Evolutionary conservation across 2,329 filamentous ascomycete genomes (phyloP), one percentile per base, ranked within the genome.

Genomic region (Celoporthe dispersa): DNA sequence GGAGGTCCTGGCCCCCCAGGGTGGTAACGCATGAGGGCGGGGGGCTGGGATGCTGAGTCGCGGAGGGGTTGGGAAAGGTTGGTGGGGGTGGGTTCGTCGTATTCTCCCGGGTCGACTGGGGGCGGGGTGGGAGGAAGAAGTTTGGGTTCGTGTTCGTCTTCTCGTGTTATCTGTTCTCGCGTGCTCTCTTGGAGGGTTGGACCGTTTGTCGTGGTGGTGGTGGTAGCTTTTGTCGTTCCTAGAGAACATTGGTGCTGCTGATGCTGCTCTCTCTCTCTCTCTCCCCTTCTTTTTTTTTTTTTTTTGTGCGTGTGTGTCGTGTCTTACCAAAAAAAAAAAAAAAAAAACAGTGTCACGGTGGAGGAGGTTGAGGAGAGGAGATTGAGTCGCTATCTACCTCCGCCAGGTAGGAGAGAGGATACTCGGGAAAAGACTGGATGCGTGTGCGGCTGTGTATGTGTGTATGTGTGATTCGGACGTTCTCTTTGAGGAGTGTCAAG

Each of bases 1-100:
- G 41, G 5, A 19, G 41, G 11, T 51, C 14, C 12, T 3, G 44
- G 4, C 22, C 44, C 44, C 22, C 19, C 22, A 51, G 22, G 44
- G 44, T n/a, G n/a, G n/a, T n/a, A 25, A 55, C 51, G 51, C 25
- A 25, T 53, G 51, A 53, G 51, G 51, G n/a, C 53, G 53, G 28
- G 53, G 53, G 53, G 33, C 53, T 31, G 53, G 53, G 53, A 57
- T 57, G 53, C 28, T 57, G 53, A 57, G 53, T 57, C 53, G 53
- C 33, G 53, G 51, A 31, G 28, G 53, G 53, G 25, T 14, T 28
- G 12, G 48, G 53, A 19, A 31, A 31, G 11, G 28, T 6, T 19
- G 53, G 53, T 31, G 25, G 53, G 25, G 44, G 44, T 48, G 44
- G 44, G 44, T 22, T 48, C 11, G 44, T 48, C 44, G 44, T n/a